Percentiles rank a stretch among this genome's conserved stretches.
Conservation (phyloP, 305 asterid genomes). For the Fraxinus dipetala region DNA sequence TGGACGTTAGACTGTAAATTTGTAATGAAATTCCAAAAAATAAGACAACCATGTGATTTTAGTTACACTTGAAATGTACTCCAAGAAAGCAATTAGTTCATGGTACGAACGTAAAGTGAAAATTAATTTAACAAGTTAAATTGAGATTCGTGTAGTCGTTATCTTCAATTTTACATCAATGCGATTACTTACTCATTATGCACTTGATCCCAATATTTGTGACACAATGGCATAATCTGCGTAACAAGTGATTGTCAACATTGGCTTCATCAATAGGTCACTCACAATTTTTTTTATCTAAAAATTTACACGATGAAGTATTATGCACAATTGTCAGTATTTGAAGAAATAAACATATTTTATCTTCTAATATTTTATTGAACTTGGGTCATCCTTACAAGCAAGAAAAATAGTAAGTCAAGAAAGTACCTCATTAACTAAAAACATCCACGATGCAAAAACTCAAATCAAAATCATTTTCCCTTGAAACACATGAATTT, state of each 20-base stretch:
- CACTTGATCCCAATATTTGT: neutral
- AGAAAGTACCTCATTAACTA: no score
- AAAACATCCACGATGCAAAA: no score
- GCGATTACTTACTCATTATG: neutral
- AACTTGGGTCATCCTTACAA: no score
- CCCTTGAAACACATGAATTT: no score
- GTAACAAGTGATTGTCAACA: neutral
- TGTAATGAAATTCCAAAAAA: neutral
- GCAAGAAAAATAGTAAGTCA: no score
- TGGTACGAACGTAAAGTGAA: conserved; percentile 1
- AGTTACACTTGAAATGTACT: conserved; percentile 24
- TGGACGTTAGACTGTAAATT: neutral
- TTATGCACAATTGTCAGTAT: neutral
- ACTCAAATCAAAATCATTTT: no score
- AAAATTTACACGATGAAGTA: neutral
- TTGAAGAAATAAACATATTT: no score
- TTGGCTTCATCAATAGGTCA: neutral
- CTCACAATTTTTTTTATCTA: neutral
- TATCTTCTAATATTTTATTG: no score
- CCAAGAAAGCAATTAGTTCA: conserved; percentile 1
- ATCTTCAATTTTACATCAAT: neutral
- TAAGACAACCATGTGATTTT: conserved; percentile 1
- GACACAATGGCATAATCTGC: neutral
- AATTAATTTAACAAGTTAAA: conserved; percentile 15
- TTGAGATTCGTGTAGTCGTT: conserved; percentile 12